These are phyloP conservation scores for Teunomyces pallodes DNA, from an alignment of 805 yeast genomes.

Conservation along the genomic window DNA sequence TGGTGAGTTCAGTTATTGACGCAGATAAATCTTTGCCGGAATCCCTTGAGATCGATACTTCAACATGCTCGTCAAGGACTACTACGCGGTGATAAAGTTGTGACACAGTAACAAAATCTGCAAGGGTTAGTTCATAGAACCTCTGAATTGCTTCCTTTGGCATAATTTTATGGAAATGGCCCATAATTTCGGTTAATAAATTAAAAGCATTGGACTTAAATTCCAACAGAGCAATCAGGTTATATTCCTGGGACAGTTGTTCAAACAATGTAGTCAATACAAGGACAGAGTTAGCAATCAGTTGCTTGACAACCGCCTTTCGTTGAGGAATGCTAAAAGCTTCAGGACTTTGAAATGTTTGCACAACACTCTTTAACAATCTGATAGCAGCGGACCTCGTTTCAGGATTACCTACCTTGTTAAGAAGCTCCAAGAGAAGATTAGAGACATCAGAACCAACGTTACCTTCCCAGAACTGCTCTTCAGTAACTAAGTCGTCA, in stretches of 20 bases:
- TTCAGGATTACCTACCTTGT: slow-evolving; percentile 26
- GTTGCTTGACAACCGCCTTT: slow-evolving; percentile 27
- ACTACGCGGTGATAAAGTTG: neutral
- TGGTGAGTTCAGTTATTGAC: slow-evolving; percentile 19
- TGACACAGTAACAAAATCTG: slow-evolving; percentile 9
- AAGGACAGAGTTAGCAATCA: slow-evolving; percentile 15
- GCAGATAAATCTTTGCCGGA: slow-evolving; percentile 23
- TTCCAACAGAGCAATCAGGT: slow-evolving; percentile 14
- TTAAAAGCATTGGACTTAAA: slow-evolving; percentile 29
- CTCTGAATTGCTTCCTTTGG: slow-evolving; percentile 12
- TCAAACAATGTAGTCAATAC: slow-evolving; percentile 18
- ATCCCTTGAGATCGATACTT: neutral
- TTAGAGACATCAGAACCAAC: slow-evolving; percentile 55
- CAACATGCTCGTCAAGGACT: neutral
- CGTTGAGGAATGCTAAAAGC: slow-evolving; percentile 39
- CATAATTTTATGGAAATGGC: slow-evolving; percentile 26
- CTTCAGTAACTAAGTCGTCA: slow-evolving; percentile 83
- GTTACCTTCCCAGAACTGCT: slow-evolving; percentile 78
- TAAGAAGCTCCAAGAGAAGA: slow-evolving; percentile 46
- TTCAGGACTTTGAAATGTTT: slow-evolving; percentile 52
- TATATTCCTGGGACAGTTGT: neutral
- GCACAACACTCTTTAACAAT: slow-evolving; percentile 52
- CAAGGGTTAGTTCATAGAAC: slow-evolving; percentile 12
- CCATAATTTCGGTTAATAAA: slow-evolving; percentile 22
- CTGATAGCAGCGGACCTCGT: slow-evolving; percentile 48